A percentile compares a stretch with the other conserved stretches of the same genome.
Conservation (phyloP, 2,329 filamentous ascomycete species). For the Cercospora brassicicola region DNA sequence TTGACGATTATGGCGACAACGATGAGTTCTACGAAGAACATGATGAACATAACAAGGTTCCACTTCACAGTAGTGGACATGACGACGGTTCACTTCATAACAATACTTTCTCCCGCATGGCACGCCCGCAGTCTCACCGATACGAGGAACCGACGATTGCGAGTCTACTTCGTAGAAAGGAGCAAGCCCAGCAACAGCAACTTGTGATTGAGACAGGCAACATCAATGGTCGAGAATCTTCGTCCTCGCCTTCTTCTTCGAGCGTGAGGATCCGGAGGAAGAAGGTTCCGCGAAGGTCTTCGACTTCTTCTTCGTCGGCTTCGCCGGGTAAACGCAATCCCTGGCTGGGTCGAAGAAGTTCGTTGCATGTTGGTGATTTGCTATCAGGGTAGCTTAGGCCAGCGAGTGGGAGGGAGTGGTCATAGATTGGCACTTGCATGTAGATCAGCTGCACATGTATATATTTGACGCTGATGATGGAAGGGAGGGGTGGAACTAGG, state of each 20-base stretch:
- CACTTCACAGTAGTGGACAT: background rate
- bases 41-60: background rate
- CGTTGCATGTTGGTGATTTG: background rate
- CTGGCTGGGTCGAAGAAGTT: background rate
- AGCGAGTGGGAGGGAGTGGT: background rate
- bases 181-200: background rate
- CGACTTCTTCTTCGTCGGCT: background rate
- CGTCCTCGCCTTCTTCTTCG: background rate
- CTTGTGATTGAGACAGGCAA: background rate
- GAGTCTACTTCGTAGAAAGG: constrained; percentile 3
- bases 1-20: background rate
- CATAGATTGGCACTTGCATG: background rate
- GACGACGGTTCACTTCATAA: background rate
- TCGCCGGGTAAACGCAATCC: background rate
- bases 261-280: constrained; percentile 1
- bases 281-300: background rate
- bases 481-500: background rate
- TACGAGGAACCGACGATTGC: constrained; percentile 1
- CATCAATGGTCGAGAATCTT: too few species aligned
- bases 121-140: background rate
- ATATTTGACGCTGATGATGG: background rate
- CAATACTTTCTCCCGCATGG: background rate
- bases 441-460: background rate
- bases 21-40: constrained; percentile 1
- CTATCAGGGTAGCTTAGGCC: background rate